Percentiles rank a stretch among this genome's conserved stretches.
Conservation (phyloP, 805 yeast species). For the Alloascoidea africana region DNA sequence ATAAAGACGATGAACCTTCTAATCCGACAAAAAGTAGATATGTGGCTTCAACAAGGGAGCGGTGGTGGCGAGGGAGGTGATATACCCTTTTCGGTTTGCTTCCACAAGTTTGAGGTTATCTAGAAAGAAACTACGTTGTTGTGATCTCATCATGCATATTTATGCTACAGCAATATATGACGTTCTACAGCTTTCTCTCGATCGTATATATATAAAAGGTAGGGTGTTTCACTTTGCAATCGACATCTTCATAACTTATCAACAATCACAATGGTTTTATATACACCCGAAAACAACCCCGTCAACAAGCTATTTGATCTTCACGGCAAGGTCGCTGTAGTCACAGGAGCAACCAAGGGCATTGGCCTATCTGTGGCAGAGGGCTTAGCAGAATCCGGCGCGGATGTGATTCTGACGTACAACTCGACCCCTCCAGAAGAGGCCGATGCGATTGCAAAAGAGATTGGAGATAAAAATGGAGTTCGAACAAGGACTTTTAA, state of each 20-base stretch:
- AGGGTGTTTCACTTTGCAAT: background rate
- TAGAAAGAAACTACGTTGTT: too few relatives aligned
- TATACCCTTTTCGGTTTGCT: too few relatives aligned
- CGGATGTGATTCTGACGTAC: slow-evolving; percentile 21
- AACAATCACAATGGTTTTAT: too few relatives aligned
- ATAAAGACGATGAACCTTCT: too few relatives aligned
- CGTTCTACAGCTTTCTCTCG: background rate
- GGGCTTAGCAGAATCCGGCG: slow-evolving; percentile 28
- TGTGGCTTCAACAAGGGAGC: too few relatives aligned
- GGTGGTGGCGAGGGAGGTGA: too few relatives aligned
- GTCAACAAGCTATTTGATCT: slow-evolving; percentile 4
- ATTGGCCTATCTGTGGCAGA: slow-evolving; percentile 32
- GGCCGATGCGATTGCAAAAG: slow-evolving; percentile 6
- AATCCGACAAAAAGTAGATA: too few relatives aligned
- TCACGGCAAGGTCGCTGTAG: slow-evolving; percentile 23
- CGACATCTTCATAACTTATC: slow-evolving; percentile 1
- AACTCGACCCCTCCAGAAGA: slow-evolving; percentile 5
- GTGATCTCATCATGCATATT: too few relatives aligned
- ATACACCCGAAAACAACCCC: background rate
- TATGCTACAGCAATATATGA: background rate
- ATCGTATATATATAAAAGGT: background rate
- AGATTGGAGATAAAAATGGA: slow-evolving; percentile 1
- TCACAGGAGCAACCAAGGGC: slow-evolving; percentile 39
- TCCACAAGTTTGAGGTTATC: too few relatives aligned
- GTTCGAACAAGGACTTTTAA: background rate